These are phyloP conservation scores for Lizonia empirigonia DNA, from an alignment of 2,329 filamentous ascomycete genomes.

Conservation along the genomic window DNA sequence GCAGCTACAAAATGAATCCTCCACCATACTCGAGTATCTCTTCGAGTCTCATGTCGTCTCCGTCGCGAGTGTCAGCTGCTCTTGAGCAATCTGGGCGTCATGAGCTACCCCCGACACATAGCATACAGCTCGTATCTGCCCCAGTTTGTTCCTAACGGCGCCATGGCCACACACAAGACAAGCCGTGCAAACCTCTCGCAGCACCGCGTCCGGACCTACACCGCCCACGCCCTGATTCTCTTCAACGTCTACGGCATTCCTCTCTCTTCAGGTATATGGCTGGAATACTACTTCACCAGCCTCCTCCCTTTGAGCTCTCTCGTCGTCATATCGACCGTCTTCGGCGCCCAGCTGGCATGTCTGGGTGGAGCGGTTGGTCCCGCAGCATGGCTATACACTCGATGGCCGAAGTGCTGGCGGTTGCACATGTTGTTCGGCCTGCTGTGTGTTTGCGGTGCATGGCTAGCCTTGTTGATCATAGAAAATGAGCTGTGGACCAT, in stretches of 20 bases:
- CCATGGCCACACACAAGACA: background rate
- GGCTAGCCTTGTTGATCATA: background rate
- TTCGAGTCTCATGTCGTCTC: too few relatives aligned
- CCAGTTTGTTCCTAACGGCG: too few relatives aligned
- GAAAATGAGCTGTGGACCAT: background rate
- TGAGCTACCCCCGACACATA: too few relatives aligned
- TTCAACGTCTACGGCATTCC: conserved; percentile 34
- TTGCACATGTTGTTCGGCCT: background rate
- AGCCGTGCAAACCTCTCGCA: background rate
- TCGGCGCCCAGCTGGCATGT: conserved; percentile 20
- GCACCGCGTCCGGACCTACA: conserved; percentile 12
- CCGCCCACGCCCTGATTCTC: conserved; percentile 30
- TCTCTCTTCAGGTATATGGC: conserved; percentile 29
- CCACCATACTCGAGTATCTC: too few relatives aligned
- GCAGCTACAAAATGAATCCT: background rate
- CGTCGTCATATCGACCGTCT: conserved; percentile 13
- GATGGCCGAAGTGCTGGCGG: conserved; percentile 5
- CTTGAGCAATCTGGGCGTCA: too few relatives aligned
- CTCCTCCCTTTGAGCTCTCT: conserved; percentile 1
- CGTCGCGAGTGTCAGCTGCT: background rate
- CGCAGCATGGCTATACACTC: conserved; percentile 11
- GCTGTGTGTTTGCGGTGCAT: background rate
- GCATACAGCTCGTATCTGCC: too few relatives aligned
- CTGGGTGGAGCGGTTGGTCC: conserved; percentile 17
- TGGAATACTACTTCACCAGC: conserved; percentile 33